Evolutionary conservation across 371 early-diverging fungal species (phyloP).

Genomic region (Zopfochytrium polystomum): DNA sequence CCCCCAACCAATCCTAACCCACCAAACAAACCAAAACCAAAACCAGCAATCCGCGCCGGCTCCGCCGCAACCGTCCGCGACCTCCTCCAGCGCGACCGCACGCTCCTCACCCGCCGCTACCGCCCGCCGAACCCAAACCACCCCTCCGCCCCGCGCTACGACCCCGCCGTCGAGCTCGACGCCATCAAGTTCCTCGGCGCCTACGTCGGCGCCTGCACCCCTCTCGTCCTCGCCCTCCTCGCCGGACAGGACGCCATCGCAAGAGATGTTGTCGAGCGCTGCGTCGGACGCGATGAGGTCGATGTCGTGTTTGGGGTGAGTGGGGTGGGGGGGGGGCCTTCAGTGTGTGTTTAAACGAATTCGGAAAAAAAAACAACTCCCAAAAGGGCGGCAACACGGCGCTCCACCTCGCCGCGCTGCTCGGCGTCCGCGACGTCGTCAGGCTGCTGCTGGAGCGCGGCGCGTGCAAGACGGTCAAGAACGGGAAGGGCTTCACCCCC

Average conservation of each 20-base stretch:
- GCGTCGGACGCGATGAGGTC: slow-evolving; percentile 55
- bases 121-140: too few relatives aligned
- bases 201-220: slow-evolving; percentile 47
- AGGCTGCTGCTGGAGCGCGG: slow-evolving; percentile 57
- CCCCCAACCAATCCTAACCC: too few relatives aligned
- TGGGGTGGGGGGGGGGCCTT: neutral
- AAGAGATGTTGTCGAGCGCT: slow-evolving; percentile 60
- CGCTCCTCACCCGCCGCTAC: too few relatives aligned
- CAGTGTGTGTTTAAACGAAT: neutral
- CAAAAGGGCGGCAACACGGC: slow-evolving; percentile 56
- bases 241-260: slow-evolving; percentile 57
- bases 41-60: too few relatives aligned
- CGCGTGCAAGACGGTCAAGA: slow-evolving; percentile 43
- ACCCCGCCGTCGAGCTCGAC: slow-evolving; percentile 40
- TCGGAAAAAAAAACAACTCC: neutral
- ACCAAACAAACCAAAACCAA: too few relatives aligned
- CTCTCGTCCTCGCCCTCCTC: slow-evolving; percentile 58
- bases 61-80: too few relatives aligned
- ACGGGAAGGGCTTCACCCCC: slow-evolving; percentile 55
- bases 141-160: too few relatives aligned
- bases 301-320: slow-evolving; percentile 47
- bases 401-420: slow-evolving; percentile 58
- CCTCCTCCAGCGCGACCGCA: too few relatives aligned
- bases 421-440: slow-evolving; percentile 55
- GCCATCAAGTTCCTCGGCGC: slow-evolving; percentile 52